Percentiles rank a stretch among this genome's conserved stretches.
phyloP scores from a whole-genome alignment of 306 rosid genomes.

The apple (Malus domestica) region ASM211411v1 NC_041801.1:15801001-15801500 shows the following conservation, averaged over 20 bases:
- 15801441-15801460: constrained; percentile 31
- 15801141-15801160: constrained; percentile 45
- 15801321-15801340: constrained; percentile 42
- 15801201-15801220: constrained; percentile 50
- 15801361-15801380: constrained; percentile 35
- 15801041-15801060: constrained; percentile 48
- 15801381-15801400: constrained; percentile 40
- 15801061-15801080: constrained; percentile 62
- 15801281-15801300: constrained; percentile 23
- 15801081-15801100: constrained; percentile 53
- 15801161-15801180: constrained; percentile 44
- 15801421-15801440: constrained; percentile 22
- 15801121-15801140: constrained; percentile 53
- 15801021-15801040: constrained; percentile 67
- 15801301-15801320: constrained; percentile 33
- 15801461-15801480: constrained; percentile 26
- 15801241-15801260: constrained; percentile 44
- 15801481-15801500: constrained; percentile 21
- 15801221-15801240: constrained; percentile 50
- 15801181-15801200: constrained; percentile 57
- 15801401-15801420: constrained; percentile 28
- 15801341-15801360: constrained; percentile 31
- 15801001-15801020: constrained; percentile 45
- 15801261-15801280: constrained; percentile 25
- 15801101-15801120: constrained; percentile 65